Evolutionary conservation across 2,329 filamentous ascomycete genomes (phyloP), one percentile per base, ranked within the genome.

Genomic region (Helicocarpus griseus): DNA sequence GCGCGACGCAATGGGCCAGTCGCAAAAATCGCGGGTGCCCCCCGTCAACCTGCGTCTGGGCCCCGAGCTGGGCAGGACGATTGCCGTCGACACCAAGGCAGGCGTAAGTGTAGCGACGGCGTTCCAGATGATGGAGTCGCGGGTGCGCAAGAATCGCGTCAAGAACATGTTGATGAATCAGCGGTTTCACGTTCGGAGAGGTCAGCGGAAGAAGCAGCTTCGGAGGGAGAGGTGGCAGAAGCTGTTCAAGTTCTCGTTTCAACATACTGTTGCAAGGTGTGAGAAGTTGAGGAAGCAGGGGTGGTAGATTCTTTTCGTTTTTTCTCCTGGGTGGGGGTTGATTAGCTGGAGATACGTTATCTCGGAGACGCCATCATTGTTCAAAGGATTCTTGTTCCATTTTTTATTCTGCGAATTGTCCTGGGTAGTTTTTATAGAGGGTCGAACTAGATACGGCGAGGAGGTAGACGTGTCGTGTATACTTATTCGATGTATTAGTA

Each of bases 221-320:
- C 62, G 62, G 51, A 65, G 62, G 50, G 46, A 58, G 51, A 59
- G 71, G 52, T 75, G 72, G 72, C 66, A 69, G 59, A 68, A 62
- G 53, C 53, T 73, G 60, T 75, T 75, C 54, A 69, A 67, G 57
- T 67, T 65, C 47, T 72, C 70, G 11, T 74, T 74, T 57, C 54
- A 66, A 51, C 57, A 64, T 40, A 73, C 71, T 51, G 68, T 73
- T 54, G 57, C 51, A 39, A 66, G 67, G 60, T 70, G 74, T 51
- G 60, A 71, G 58, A 64, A 64, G 49, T 71, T 75, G 70, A 67
- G 67, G 56, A 63, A 62, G 19, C 72, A 75, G 62, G 72, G 72
- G 11, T 75, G 72, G 72, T 75, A 65, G 4, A 13, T 21, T 6
- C 21, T 39, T 39, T 44, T 19, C 41, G 5, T 26, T 44, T 44